Evolutionary conservation across 2,329 filamentous ascomycete genomes (phyloP).

Genomic region (Colletotrichum gigasporum): DNA sequence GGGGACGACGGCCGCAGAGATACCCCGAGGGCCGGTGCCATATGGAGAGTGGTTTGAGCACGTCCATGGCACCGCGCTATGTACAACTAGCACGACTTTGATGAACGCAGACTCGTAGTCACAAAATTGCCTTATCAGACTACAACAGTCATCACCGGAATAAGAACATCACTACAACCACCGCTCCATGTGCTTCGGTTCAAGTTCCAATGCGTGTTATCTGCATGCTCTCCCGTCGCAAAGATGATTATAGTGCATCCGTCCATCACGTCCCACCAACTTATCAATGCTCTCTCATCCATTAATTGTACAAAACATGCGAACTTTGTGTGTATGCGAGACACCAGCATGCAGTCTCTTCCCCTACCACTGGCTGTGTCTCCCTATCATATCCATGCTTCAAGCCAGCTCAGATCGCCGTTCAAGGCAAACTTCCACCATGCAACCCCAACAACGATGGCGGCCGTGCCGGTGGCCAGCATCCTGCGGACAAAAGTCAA

Average conservation of each 20-base stretch:
- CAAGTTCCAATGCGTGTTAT: not conserved
- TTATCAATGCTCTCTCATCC: not conserved
- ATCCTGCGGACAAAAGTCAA: constrained; percentile 32
- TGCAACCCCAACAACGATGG: constrained; percentile 24
- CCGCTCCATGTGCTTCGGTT: no score
- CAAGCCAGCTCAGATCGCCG: constrained; percentile 17
- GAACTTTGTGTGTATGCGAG: not conserved
- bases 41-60: constrained; percentile 51
- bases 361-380: no score
- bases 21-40: constrained; percentile 53
- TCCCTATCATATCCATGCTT: not conserved
- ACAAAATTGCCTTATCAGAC: not conserved
- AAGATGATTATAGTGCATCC: not conserved
- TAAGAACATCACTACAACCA: no score
- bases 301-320: constrained; percentile 16
- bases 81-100: no score
- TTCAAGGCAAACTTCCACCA: constrained; percentile 24
- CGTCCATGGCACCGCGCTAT: not conserved
- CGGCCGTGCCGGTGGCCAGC: constrained; percentile 31
- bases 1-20: constrained; percentile 44
- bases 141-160: not conserved
- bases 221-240: not conserved
- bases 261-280: not conserved
- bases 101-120: not conserved
- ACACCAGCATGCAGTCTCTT: not conserved